These are phyloP conservation scores for Solidago caesia DNA, from an alignment of 129 eudicot genomes.

Conservation along the genomic window DNA sequence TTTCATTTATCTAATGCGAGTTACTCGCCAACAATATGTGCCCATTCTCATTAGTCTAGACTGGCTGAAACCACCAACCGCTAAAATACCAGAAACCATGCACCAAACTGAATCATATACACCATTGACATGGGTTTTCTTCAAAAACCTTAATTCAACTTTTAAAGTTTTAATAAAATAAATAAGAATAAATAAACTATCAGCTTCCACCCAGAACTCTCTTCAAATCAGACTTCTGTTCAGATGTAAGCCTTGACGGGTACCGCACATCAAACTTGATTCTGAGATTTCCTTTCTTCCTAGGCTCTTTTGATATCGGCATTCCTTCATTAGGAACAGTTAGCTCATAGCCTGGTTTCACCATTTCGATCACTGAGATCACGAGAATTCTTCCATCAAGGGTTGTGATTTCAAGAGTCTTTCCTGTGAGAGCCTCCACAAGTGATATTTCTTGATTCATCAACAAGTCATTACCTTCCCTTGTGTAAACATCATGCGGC, in stretches of 20 bases:
- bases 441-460: slow-evolving; percentile 62
- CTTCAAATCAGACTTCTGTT: slow-evolving; percentile 66
- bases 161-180: not conserved
- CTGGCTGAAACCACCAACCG: not conserved
- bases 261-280: slow-evolving; percentile 74
- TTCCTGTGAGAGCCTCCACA: slow-evolving; percentile 70
- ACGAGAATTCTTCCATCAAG: slow-evolving; percentile 58
- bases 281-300: slow-evolving; percentile 72
- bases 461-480: slow-evolving; percentile 67
- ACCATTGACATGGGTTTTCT: slow-evolving; percentile 21
- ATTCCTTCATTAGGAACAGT: slow-evolving; percentile 65
- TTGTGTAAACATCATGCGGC: slow-evolving; percentile 54
- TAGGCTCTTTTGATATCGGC: slow-evolving; percentile 88
- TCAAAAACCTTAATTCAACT: slow-evolving; percentile 26
- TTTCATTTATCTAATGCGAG: not conserved
- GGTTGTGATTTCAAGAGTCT: slow-evolving; percentile 56
- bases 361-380: slow-evolving; percentile 54
- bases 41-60: slow-evolving; percentile 7
- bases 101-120: slow-evolving; percentile 27
- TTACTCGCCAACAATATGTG: slow-evolving; percentile 8
- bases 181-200: slow-evolving; percentile 14
- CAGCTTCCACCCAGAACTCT: slow-evolving; percentile 52
- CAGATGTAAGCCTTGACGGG: slow-evolving; percentile 68
- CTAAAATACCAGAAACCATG: slow-evolving; percentile 19
- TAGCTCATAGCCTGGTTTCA: slow-evolving; percentile 66